Conservation (phyloP, 495 filamentous ascomycete species). For the Elaphomyces granulatus region DNA sequence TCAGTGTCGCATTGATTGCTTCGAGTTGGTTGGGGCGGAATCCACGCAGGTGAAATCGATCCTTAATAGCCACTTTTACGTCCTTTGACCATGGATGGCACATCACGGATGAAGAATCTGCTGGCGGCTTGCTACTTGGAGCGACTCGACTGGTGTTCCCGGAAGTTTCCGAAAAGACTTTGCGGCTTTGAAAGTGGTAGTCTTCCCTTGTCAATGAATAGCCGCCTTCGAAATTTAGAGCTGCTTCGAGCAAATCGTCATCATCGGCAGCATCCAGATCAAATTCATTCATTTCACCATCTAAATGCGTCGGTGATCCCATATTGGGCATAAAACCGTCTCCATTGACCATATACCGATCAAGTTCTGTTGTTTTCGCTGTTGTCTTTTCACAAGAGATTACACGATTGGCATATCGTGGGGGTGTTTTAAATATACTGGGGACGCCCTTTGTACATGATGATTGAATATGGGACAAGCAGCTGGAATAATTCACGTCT, state of each 20-base stretch:
- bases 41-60: constrained; percentile 67
- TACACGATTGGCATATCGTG: not conserved
- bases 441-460: not conserved
- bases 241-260: constrained; percentile 52
- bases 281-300: constrained; percentile 40
- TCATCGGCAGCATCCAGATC: constrained; percentile 48
- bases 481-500: not conserved
- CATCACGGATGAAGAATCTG: constrained; percentile 31
- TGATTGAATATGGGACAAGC: not conserved
- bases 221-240: constrained; percentile 39
- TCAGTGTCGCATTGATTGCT: constrained; percentile 85
- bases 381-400: not conserved
- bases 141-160: constrained; percentile 30
- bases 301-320: constrained; percentile 23
- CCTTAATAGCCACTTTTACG: constrained; percentile 59
- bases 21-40: constrained; percentile 90
- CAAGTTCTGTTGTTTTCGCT: not conserved
- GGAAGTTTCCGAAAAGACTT: constrained; percentile 41
- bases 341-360: constrained; percentile 7
- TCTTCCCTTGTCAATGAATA: constrained; percentile 16
- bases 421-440: not conserved
- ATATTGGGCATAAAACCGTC: constrained; percentile 33
- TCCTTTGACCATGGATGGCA: constrained; percentile 69
- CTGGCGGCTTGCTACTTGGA: constrained; percentile 20
- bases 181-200: constrained; percentile 18